These are phyloP conservation scores for Elaeagnus macrophylla DNA, from an alignment of 306 rosid genomes.

Conservation along the genomic window DNA sequence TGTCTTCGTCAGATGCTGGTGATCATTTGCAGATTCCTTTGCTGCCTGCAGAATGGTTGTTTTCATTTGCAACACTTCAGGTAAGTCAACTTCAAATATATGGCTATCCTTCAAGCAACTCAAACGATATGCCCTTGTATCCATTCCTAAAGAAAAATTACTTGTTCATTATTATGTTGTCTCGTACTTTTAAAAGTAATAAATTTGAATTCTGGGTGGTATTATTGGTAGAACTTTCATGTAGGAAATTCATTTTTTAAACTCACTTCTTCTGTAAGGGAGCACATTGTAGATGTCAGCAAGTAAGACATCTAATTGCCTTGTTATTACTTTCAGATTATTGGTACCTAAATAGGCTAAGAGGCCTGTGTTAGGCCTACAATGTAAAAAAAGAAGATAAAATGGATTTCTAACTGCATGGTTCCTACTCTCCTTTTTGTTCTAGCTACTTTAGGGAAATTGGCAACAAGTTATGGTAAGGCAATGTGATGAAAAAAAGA, in stretches of 20 bases:
- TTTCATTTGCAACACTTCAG: constrained; percentile 63
- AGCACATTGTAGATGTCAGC: neutral
- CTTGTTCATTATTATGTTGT: constrained; percentile 10
- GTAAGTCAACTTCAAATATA: constrained; percentile 88
- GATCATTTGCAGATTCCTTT: constrained; percentile 46
- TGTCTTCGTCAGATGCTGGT: constrained; percentile 24
- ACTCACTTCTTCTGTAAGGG: neutral
- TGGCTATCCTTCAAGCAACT: constrained; percentile 73
- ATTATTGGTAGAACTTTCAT: neutral
- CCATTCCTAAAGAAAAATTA: constrained; percentile 69
- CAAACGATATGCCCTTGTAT: constrained; percentile 89
- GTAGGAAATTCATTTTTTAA: neutral
- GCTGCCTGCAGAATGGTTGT: constrained; percentile 63
- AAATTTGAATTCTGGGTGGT: neutral
- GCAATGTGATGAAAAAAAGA: too few relatives aligned
- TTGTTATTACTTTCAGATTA: too few relatives aligned
- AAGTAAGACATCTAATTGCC: too few relatives aligned
- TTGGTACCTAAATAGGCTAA: too few relatives aligned
- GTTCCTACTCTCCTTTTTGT: too few relatives aligned
- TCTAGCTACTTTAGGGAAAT: too few relatives aligned
- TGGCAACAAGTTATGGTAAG: too few relatives aligned
- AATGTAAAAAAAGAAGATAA: too few relatives aligned
- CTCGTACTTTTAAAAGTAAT: neutral
- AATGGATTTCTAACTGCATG: too few relatives aligned
- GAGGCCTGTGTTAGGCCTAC: too few relatives aligned